phyloP scores from a whole-genome alignment of 108 stramenopile genomes.

The Nitzschia putrida region DNA sequence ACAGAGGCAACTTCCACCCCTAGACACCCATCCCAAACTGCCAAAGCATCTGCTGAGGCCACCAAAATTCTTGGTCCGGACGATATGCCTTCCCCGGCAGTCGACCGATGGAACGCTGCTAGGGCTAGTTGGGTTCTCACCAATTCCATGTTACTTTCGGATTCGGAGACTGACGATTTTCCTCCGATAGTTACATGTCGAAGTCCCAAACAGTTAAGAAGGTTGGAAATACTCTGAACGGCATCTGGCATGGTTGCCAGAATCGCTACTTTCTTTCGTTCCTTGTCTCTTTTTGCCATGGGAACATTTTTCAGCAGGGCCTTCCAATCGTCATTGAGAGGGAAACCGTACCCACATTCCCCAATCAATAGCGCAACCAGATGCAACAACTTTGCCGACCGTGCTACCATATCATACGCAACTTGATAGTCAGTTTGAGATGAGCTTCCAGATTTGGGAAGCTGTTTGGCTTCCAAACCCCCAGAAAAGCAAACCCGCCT shows the following conservation, averaged over 20 bases:
- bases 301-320: conserved; percentile 1
- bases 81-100: not conserved
- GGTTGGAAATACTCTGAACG: conserved; percentile 52
- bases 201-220: conserved; percentile 72
- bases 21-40: conserved; percentile 58
- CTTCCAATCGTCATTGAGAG: conserved; percentile 16
- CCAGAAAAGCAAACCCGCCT: conserved; percentile 36
- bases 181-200: conserved; percentile 43
- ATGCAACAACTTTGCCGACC: conserved; percentile 68
- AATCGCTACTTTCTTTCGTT: conserved; percentile 60
- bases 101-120: conserved; percentile 43
- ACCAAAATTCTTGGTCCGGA: conserved; percentile 37
- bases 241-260: conserved; percentile 68
- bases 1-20: conserved; percentile 60
- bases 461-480: not conserved
- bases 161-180: not conserved
- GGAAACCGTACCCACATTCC: conserved; percentile 49
- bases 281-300: not conserved
- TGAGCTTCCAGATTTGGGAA: not conserved
- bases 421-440: conserved; percentile 58
- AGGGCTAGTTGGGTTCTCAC: conserved; percentile 52
- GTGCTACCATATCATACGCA: conserved; percentile 44
- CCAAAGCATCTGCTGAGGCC: conserved; percentile 57
- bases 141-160: conserved; percentile 38
- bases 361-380: conserved; percentile 51